phyloP scores from a whole-genome alignment of 2,329 filamentous ascomycete species.

The Colletotrichum destructivum region DNA sequence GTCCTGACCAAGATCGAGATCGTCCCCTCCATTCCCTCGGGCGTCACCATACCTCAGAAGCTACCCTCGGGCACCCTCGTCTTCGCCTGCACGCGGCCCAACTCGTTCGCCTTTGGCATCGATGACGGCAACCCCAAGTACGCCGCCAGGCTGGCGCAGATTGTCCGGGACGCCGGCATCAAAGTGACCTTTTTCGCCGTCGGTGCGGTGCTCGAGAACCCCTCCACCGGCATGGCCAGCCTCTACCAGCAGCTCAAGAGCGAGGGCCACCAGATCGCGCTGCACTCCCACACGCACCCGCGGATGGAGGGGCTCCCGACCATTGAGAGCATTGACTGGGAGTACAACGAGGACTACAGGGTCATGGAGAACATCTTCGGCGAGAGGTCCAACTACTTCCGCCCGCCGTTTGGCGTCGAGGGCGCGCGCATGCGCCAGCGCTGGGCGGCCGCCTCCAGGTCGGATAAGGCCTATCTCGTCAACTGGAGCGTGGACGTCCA shows the following conservation, averaged over 20 bases:
- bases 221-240: constrained; percentile 71
- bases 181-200: constrained; percentile 82
- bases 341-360: constrained; percentile 70
- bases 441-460: constrained; percentile 66
- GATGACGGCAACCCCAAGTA: constrained; percentile 74
- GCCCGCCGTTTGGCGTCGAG: constrained; percentile 78
- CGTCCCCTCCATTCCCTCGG: constrained; percentile 66
- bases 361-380: constrained; percentile 60
- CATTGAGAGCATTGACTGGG: constrained; percentile 71
- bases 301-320: constrained; percentile 72
- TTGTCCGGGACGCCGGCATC: constrained; percentile 73
- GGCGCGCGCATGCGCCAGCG: constrained; percentile 77
- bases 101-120: constrained; percentile 81
- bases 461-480: constrained; percentile 70
- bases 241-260: constrained; percentile 75
- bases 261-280: constrained; percentile 77
- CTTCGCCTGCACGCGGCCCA: constrained; percentile 76
- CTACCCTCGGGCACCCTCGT: constrained; percentile 73
- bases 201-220: constrained; percentile 72
- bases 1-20: constrained; percentile 73
- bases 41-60: constrained; percentile 70
- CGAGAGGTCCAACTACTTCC: constrained; percentile 69
- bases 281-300: constrained; percentile 80
- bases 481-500: constrained; percentile 81
- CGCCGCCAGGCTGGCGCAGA: constrained; percentile 64